Base-by-base conservation (phyloP, 352 stramenopile genomes). In the Phytophthora brassicae region DNA sequence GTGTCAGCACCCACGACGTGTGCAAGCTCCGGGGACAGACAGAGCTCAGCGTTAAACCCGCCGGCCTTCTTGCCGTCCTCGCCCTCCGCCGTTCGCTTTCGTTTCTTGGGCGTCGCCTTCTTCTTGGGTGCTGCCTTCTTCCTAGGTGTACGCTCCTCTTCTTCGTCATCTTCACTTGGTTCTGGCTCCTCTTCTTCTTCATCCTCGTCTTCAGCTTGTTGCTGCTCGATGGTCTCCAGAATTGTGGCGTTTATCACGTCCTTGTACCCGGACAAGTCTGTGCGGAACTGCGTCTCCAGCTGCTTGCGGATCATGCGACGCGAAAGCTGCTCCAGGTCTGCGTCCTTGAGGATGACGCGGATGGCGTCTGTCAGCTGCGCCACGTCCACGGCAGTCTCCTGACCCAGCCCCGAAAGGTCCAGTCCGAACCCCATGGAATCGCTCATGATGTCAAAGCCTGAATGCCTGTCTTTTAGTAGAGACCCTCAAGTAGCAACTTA, bases 251-350 rank as follows among this genome's bases (percentile, higher is more conserved):
- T 95, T 64, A 95, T 95, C 48, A 78, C 81, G 54, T 89, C 83
- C 68, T 95, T 95, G 62, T 92, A 86, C 47, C 70, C 74, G 13
- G 81, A 90, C 63, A 95, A 65, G 60, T 92, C 84, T 44, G 75
- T 81, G 59, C 78, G 64, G 66, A 95, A 94, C 68, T 90, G 72
- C 46, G 66, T 59, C 53, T 95, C 86, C 43, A 95, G 72, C 69
- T 95, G 84, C 75, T 92, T 92, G 54, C 86, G 84, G 68, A 95
- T 89, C 83, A 92, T 92, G 53, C 85, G 84, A 14, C 86, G 84
- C 31, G 82, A 92, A 57, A 95, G 80, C 69, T 92, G 83, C 68
- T 93, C 84, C 50, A 95, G 71, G 64, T 95, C 85, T 20, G 84
- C 86, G 56, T 88, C 77, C 60, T 83, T 70, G 12, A 95, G 81